Base-by-base conservation (phyloP, 371 early-diverging fungal species). In the Circinella umbellata region DNA sequence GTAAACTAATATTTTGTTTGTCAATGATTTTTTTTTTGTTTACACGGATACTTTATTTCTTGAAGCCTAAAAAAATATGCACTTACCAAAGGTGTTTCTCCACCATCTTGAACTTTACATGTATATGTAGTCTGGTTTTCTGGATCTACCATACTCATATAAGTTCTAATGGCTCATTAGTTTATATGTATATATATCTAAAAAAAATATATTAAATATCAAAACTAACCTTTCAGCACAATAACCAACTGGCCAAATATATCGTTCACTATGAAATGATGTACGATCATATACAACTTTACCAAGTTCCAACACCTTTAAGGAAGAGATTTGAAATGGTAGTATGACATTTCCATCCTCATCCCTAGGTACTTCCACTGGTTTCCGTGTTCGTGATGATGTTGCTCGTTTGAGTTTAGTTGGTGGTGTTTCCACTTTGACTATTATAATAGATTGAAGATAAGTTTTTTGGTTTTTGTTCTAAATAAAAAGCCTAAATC, bases 31-130 rank as follows among this genome's bases (percentile, higher is more conserved):
- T 18, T 5, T 53, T 53, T 42, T 42, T 42, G 42, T 9, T 27
- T 27, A 2, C 27, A 27, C 2, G 27, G 27, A 27, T 27, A 27
- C 2, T 27, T 27, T 27, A 27, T 27, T 27, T 27, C 27, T 27
- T 27, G 27, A 2, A 27, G 27, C 27, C 2, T 27, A 27, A 27
- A 27, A 27, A 27, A 42, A 42, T 2, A 11, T 7, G 13, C 18
- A 17, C 55, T 65, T 80, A 84, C 84, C 75, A 76, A 46, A 11
- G 97, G 97, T 6, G 86, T 86, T 63, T 93, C 92, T n/a, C 87
- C 89, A 54, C 92, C 94, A 69, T 95, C 94, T 66, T 91, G 79
- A 27, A 97, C 90, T 59, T 80, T 85, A 69, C 94, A 94, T 2
- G 88, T 89, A 71, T 96, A 96, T 9, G 76, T 82, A 10, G 91